A percentile compares a stretch with the other conserved stretches of the same genome.
phyloP scores from a whole-genome alignment of 169 alveolate genomes.

The Plasmodium coatneyi region DNA sequence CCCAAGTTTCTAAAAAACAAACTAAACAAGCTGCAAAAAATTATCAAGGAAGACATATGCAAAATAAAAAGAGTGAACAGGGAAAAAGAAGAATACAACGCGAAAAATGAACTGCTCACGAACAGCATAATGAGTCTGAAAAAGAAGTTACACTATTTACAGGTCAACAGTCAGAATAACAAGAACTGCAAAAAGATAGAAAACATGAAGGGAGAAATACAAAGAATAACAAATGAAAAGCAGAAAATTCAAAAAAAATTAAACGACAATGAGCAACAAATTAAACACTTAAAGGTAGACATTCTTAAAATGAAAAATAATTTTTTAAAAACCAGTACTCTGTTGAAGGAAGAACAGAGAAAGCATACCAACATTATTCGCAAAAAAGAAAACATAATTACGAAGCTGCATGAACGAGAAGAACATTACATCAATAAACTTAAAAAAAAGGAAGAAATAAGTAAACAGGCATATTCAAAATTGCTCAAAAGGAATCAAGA shows the following conservation, averaged over 20 bases:
- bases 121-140: slow-evolving; percentile 29
- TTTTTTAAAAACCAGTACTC: slow-evolving; percentile 49
- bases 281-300: slow-evolving; percentile 63
- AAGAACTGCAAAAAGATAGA: slow-evolving; percentile 41
- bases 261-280: slow-evolving; percentile 51
- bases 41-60: slow-evolving; percentile 34
- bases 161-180: slow-evolving; percentile 35
- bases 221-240: slow-evolving; percentile 53
- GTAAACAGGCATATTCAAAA: slow-evolving; percentile 63
- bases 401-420: slow-evolving; percentile 55
- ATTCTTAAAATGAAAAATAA: slow-evolving; percentile 46
- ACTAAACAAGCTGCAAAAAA: slow-evolving; percentile 40
- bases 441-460: slow-evolving; percentile 65
- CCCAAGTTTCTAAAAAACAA: slow-evolving; percentile 36
- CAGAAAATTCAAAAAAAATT: slow-evolving; percentile 52
- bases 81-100: slow-evolving; percentile 51
- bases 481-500: slow-evolving; percentile 46
- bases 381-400: slow-evolving; percentile 49
- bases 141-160: slow-evolving; percentile 28
- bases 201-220: slow-evolving; percentile 30
- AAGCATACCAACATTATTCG: slow-evolving; percentile 53
- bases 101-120: slow-evolving; percentile 46
- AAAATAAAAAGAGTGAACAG: slow-evolving; percentile 35
- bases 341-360: slow-evolving; percentile 48
- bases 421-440: slow-evolving; percentile 44